Base-by-base conservation (phyloP, 2,329 filamentous ascomycete species). In the Sporothrix brasiliensis region DNA sequence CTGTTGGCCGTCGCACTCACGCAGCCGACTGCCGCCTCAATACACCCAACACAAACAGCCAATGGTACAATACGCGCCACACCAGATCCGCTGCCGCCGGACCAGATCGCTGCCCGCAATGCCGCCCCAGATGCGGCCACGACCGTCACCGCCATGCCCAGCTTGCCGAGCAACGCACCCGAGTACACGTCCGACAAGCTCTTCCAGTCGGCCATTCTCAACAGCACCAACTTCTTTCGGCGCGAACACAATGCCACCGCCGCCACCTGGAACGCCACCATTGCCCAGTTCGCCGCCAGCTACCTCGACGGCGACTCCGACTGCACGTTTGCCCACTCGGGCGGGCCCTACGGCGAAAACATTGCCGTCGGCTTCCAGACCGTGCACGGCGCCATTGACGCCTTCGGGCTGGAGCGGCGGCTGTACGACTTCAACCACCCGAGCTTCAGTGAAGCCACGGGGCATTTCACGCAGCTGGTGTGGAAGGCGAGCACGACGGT, bases 381-480 rank as follows among this genome's bases (percentile, higher is more conserved):
- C 75, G 85, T 84, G 1, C 34, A 69, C 0, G 81, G 83, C 3
- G 83, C 86, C 66, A 82, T 93, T n/a, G 84, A 87, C 58, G 86
- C 84, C 1, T 93, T 91, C 91, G 91, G 87, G 21, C 76, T 84
- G 73, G 89, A 92, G 79, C 78, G 86, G 13, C 75, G 77, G 0
- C 71, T 81, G 6, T 93, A 92, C 76, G 79, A 90, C 74, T 93
- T 86, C 77, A 73, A 76, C 2, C 76, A 83, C 0, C 85, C 84
- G 0, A 84, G 84, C 0, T 92, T 91, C 75, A 80, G 76, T 10
- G 81, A 88, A 73, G 77, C 80, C 47, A 91, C 90, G 21, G 90
- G 90, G 0, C 89, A 92, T 77, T 92, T 92, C 75, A 91, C 90
- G 1, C 90, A 92, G 81, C 78, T 92, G 7, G 89, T 92, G 6